Conservation (phyloP, 371 early-diverging fungal species). For the Paramicrosporidium saccamoebae region DNA sequence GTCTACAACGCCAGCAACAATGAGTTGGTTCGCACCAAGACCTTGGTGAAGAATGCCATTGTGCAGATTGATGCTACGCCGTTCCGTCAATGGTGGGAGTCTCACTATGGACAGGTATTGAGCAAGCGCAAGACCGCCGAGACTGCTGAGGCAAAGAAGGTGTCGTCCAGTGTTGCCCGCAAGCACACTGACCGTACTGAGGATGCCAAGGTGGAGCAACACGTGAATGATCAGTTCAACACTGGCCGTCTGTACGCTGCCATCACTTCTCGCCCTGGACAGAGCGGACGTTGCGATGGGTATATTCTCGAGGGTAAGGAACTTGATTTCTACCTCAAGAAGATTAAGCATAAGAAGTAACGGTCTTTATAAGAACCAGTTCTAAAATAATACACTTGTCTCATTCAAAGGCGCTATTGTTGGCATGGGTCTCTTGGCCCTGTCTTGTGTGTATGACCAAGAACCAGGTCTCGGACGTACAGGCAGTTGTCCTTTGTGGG, state of each 20-base stretch:
- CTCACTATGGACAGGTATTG: slow-evolving; percentile 60
- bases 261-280: slow-evolving; percentile 94
- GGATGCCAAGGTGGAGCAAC: slow-evolving; percentile 45
- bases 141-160: slow-evolving; percentile 27
- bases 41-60: slow-evolving; percentile 93
- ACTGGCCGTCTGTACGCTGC: slow-evolving; percentile 85
- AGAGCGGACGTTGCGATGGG: slow-evolving; percentile 92
- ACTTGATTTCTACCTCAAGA: slow-evolving; percentile 77
- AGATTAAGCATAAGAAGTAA: slow-evolving; percentile 47
- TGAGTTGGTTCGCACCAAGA: slow-evolving; percentile 99
- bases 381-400: too few species aligned
- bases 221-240: slow-evolving; percentile 71
- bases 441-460: too few species aligned
- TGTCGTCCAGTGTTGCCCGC: slow-evolving; percentile 60
- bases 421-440: too few species aligned
- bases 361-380: slow-evolving; percentile 1
- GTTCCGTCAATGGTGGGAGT: slow-evolving; percentile 93
- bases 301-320: slow-evolving; percentile 97
- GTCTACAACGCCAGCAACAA: slow-evolving; percentile 99
- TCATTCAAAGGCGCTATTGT: too few species aligned
- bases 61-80: slow-evolving; percentile 96
- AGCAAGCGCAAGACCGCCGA: slow-evolving; percentile 37
- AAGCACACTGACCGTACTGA: slow-evolving; percentile 56
- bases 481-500: slow-evolving; percentile 40
- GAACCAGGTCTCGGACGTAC: slow-evolving; percentile 24